These are phyloP conservation scores for Magnaporthiopsis incrustans DNA, from an alignment of 2,329 filamentous ascomycete genomes.

Conservation along the genomic window DNA sequence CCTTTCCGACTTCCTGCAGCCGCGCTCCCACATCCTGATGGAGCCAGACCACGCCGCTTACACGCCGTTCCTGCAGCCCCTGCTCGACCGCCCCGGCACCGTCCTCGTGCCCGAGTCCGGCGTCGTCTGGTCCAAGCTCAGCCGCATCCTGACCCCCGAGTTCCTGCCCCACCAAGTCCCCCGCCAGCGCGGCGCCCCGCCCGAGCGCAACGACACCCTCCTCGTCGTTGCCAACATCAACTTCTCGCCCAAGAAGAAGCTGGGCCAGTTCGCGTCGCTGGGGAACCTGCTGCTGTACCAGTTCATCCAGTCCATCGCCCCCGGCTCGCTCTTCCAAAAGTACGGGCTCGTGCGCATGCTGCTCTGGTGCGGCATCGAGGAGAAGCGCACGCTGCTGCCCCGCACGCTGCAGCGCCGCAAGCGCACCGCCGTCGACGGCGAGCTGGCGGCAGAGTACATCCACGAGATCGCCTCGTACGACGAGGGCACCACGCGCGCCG, in stretches of 20 bases:
- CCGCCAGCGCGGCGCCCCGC: constrained; percentile 27
- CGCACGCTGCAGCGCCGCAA: constrained; percentile 45
- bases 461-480: constrained; percentile 37
- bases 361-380: constrained; percentile 58
- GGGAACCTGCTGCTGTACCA: constrained; percentile 52
- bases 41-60: constrained; percentile 60
- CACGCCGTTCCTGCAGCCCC: constrained; percentile 48
- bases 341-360: constrained; percentile 78
- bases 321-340: constrained; percentile 55
- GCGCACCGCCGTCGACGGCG: constrained; percentile 49
- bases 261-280: constrained; percentile 46
- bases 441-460: constrained; percentile 52
- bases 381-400: constrained; percentile 54
- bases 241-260: constrained; percentile 41
- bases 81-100: constrained; percentile 41
- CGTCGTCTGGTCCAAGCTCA: constrained; percentile 52
- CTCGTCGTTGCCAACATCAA: constrained; percentile 64
- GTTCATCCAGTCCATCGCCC: constrained; percentile 50
- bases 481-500: constrained; percentile 1
- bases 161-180: constrained; percentile 48
- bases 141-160: constrained; percentile 39
- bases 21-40: constrained; percentile 75
- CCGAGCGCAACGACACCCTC: constrained; percentile 60
- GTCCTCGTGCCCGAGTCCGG: constrained; percentile 47
- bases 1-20: constrained; percentile 66